phyloP scores from a whole-genome alignment of 2,329 filamentous ascomycete species.

The Botrytis pseudocinerea region DNA sequence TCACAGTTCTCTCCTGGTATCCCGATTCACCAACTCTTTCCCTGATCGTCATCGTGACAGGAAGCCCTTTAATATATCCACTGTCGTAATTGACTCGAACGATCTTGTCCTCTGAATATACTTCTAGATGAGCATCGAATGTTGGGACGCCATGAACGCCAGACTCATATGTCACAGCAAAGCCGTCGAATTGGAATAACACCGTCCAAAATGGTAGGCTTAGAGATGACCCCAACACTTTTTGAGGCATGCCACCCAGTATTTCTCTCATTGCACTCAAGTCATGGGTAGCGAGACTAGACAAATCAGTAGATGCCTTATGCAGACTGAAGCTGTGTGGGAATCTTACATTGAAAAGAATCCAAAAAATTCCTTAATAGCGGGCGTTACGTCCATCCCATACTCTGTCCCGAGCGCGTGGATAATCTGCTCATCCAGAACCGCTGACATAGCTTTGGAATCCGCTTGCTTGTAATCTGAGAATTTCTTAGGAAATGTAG shows the following conservation, averaged over 20 bases:
- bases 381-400: slow-evolving; percentile 12
- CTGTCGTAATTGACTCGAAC: slow-evolving; percentile 57
- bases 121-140: slow-evolving; percentile 54
- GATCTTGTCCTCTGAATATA: slow-evolving; percentile 56
- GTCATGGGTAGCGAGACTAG: slow-evolving; percentile 54
- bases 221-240: slow-evolving; percentile 47
- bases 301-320: slow-evolving; percentile 37
- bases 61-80: slow-evolving; percentile 57
- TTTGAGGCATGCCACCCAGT: slow-evolving; percentile 49
- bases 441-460: slow-evolving; percentile 39
- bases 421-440: slow-evolving; percentile 88
- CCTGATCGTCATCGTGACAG: slow-evolving; percentile 45
- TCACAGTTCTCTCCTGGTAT: slow-evolving; percentile 26
- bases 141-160: slow-evolving; percentile 54
- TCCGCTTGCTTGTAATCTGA: slow-evolving; percentile 43
- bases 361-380: slow-evolving; percentile 17
- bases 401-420: slow-evolving; percentile 81
- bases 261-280: slow-evolving; percentile 55
- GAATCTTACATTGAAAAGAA: slow-evolving; percentile 15
- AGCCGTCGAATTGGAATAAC: slow-evolving; percentile 49
- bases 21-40: slow-evolving; percentile 39
- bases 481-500: slow-evolving; percentile 49
- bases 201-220: slow-evolving; percentile 47
- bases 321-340: background rate
- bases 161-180: slow-evolving; percentile 57